Evolutionary conservation across 2,329 filamentous ascomycete species (phyloP).

Genomic region (Fusarium anthophilum): DNA sequence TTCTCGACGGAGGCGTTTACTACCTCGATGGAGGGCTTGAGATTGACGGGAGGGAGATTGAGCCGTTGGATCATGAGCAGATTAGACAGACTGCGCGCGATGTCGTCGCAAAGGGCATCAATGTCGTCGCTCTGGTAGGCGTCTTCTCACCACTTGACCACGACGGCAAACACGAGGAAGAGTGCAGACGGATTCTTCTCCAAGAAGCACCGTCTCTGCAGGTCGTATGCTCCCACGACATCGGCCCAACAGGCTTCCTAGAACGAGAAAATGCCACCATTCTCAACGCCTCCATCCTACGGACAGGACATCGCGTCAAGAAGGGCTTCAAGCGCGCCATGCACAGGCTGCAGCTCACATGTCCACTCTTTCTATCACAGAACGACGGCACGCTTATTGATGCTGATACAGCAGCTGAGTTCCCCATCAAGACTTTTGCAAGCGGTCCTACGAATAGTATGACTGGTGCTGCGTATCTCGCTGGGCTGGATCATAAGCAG

Average conservation of each 20-base stretch:
- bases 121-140: constrained; percentile 53
- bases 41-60: constrained; percentile 59
- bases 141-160: constrained; percentile 59
- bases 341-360: constrained; percentile 51
- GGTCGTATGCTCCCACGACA: constrained; percentile 55
- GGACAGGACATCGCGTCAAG: constrained; percentile 58
- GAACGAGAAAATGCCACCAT: constrained; percentile 64
- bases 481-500: constrained; percentile 52
- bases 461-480: constrained; percentile 63
- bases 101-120: constrained; percentile 50
- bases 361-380: constrained; percentile 60
- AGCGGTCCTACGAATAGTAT: constrained; percentile 65
- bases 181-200: constrained; percentile 50
- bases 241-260: constrained; percentile 56
- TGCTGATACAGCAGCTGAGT: constrained; percentile 56
- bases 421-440: constrained; percentile 63
- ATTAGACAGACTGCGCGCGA: constrained; percentile 47
- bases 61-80: constrained; percentile 49
- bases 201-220: constrained; percentile 47
- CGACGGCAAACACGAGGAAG: constrained; percentile 52
- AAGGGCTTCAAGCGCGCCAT: constrained; percentile 58
- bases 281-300: constrained; percentile 62
- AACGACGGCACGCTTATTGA: constrained; percentile 64
- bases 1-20: constrained; percentile 53
- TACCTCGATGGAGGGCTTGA: constrained; percentile 58